A percentile compares a stretch with the other conserved stretches of the same genome.
Evolutionary conservation across 2,329 filamentous ascomycete species (phyloP).

Genomic region (Fusarium azukiicola): DNA sequence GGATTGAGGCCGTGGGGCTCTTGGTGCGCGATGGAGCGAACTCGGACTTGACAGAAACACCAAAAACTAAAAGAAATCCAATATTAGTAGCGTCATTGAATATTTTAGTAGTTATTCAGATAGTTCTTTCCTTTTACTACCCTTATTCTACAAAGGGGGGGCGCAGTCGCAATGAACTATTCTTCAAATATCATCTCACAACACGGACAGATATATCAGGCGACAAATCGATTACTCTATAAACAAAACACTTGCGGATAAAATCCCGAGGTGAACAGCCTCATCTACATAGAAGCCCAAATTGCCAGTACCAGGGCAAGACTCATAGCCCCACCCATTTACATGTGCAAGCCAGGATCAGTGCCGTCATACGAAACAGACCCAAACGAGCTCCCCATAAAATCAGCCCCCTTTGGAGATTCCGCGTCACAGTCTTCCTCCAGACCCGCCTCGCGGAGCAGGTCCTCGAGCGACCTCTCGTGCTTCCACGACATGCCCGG

Average conservation of each 20-base stretch:
- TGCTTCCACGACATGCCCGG: background rate
- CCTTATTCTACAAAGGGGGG: no score
- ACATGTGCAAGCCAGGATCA: background rate
- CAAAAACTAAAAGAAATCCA: no score
- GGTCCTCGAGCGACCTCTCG: background rate
- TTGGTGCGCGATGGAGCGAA: background rate
- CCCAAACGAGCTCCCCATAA: background rate
- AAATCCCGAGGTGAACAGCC: slow-evolving; percentile 6
- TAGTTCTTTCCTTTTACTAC: no score
- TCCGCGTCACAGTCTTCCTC: background rate
- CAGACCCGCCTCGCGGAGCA: background rate
- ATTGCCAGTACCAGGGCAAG: background rate
- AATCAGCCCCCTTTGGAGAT: slow-evolving; percentile 3
- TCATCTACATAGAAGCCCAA: background rate
- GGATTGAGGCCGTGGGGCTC: no score
- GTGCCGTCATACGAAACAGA: slow-evolving; percentile 1
- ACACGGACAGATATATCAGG: background rate
- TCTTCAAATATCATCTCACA: no score
- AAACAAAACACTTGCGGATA: background rate
- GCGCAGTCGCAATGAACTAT: no score
- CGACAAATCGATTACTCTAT: background rate
- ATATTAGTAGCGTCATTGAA: no score
- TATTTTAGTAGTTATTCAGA: no score
- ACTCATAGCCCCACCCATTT: background rate
- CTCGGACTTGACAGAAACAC: no score